Evolutionary conservation across 2,329 filamentous ascomycete genomes (phyloP), one percentile per base, ranked within the genome.

Genomic region (Ophiosphaerella narmari): DNA sequence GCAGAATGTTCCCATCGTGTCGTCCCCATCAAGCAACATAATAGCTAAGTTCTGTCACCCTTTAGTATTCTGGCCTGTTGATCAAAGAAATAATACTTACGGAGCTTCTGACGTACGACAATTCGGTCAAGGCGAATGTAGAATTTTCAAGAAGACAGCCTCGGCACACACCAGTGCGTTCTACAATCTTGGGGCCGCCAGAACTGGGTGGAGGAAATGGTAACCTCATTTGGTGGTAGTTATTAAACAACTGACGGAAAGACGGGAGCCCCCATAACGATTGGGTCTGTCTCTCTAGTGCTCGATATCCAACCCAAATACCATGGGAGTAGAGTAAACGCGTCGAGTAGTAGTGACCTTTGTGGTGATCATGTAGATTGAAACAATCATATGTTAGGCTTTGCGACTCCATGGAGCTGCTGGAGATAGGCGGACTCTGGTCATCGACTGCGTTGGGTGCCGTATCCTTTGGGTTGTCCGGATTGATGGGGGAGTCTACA

Each of bases 221-320:
- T 9, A 39, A 26, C 4, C 7, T 52, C 14, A 55, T 46, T 6
- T 46, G 43, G 5, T 32, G 38, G 36, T 9, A 52, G 21, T 65
- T 63, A 2, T 7, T 12, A 24, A 52, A 57, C 1, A 65, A 43
- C 8, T 46, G 11, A 12, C 29, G 39, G 39, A 57, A 62, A 6
- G 57, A 62, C 4, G 54, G 57, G 9, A 60, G 43, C 3, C 46
- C 50, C 16, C 49, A 35, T 36, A 54, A 65, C 7, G 47, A 50
- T 14, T 55, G 32, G 12, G 4, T 39, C 11, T 57, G 52, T 16
- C 49, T 52, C 1, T 55, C 43, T 21, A 50, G 46, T 12, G 50
- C 48, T 11, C 64, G 40, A 34, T 67, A 62, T 3, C 63, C 63
- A 23, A 66, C 54, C 63, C 60, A 66, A 1, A 67, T 48, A 5